phyloP scores from a whole-genome alignment of 164 flowering plant genomes.

The Brasenia schreberi region DNA sequence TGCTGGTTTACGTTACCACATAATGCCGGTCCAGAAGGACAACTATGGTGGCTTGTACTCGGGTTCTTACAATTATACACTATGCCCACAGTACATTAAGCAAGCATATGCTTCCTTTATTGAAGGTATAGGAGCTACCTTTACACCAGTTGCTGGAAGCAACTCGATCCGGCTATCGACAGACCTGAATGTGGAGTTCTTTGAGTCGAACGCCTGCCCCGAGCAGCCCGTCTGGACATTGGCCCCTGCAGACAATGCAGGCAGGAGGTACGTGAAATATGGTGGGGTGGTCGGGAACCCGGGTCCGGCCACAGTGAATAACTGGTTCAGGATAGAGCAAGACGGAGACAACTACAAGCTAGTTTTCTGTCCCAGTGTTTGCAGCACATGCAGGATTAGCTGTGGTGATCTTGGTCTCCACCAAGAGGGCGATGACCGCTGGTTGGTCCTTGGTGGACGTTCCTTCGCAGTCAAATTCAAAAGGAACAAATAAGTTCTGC shows the following conservation, averaged over 20 bases:
- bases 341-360: neutral
- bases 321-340: slow-evolving; percentile 21
- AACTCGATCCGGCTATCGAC: neutral
- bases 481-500: neutral
- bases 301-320: slow-evolving; percentile 12
- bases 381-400: neutral
- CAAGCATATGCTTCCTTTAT: neutral
- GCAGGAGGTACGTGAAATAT: slow-evolving; percentile 8
- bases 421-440: neutral
- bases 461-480: neutral
- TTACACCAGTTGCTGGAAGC: neutral
- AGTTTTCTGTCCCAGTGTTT: neutral
- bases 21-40: neutral
- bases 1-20: neutral
- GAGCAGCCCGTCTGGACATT: slow-evolving; percentile 14
- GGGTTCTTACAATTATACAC: neutral
- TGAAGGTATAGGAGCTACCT: neutral
- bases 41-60: neutral
- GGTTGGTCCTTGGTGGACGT: neutral
- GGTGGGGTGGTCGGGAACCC: slow-evolving; percentile 24
- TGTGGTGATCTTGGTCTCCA: neutral
- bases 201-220: neutral
- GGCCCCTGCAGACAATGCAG: slow-evolving; percentile 4
- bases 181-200: neutral
- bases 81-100: neutral